Evolutionary conservation across 1,284 basidiomycete genomes (phyloP).

Genomic region (Entoloma clypeatum): DNA sequence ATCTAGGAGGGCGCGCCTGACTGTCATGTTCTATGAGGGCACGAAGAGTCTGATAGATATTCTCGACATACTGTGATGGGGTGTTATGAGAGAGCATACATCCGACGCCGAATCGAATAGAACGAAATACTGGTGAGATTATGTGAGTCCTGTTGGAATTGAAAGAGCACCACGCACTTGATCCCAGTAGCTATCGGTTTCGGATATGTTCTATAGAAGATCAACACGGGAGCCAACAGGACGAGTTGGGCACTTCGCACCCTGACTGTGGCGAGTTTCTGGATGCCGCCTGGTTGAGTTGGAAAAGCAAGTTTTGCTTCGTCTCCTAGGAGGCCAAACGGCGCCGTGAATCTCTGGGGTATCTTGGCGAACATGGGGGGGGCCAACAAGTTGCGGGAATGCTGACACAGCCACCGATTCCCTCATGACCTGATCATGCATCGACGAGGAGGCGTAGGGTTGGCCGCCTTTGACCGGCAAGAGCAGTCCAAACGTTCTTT

Average conservation of each 20-base stretch:
- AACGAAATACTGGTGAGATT: constrained; percentile 61
- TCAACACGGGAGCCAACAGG: constrained; percentile 14
- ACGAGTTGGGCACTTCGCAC: constrained; percentile 42
- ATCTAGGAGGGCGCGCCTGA: constrained; percentile 75
- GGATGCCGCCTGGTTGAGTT: constrained; percentile 73
- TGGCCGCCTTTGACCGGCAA: constrained; percentile 74
- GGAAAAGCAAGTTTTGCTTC: constrained; percentile 87
- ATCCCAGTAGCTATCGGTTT: constrained; percentile 79
- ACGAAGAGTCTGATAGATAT: constrained; percentile 7
- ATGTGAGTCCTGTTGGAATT: background rate
- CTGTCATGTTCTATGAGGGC: constrained; percentile 34
- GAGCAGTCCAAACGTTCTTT: constrained; percentile 75
- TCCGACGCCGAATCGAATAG: constrained; percentile 87
- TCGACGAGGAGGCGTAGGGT: constrained; percentile 66
- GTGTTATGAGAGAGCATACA: constrained; percentile 82
- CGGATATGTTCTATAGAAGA: constrained; percentile 59
- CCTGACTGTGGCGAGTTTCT: constrained; percentile 65
- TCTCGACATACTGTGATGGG: constrained; percentile 70
- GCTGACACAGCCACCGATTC: constrained; percentile 10
- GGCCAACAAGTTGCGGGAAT: background rate
- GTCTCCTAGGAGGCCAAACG: constrained; percentile 81
- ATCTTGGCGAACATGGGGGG: constrained; percentile 56
- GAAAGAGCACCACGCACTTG: constrained; percentile 49
- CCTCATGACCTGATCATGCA: constrained; percentile 43
- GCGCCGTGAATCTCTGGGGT: constrained; percentile 66